phyloP scores from a whole-genome alignment of 2,329 filamentous ascomycete genomes.

The Neopestalotiopsis sp. region DNA sequence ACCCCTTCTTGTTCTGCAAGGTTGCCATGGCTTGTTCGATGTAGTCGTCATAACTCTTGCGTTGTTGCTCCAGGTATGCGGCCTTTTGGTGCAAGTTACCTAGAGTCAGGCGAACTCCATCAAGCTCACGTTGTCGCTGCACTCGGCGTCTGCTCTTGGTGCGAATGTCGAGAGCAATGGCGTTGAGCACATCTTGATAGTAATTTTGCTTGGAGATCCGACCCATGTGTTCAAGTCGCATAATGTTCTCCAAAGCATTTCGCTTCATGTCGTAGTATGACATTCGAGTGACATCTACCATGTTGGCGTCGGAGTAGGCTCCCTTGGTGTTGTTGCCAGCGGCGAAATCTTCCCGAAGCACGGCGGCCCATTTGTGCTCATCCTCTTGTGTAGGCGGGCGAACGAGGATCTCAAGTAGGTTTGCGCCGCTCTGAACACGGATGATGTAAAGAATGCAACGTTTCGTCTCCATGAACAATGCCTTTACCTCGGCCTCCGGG shows the following conservation, averaged over 20 bases:
- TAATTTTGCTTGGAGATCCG: conserved; percentile 89
- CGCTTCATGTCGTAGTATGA: conserved; percentile 92
- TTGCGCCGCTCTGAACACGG: conserved; percentile 87
- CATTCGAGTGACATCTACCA: conserved; percentile 89
- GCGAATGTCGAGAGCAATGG: conserved; percentile 94
- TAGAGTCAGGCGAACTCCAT: conserved; percentile 79
- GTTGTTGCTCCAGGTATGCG: conserved; percentile 89
- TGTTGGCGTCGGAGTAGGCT: conserved; percentile 88
- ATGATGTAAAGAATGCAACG: conserved; percentile 97
- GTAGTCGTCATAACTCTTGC: conserved; percentile 98
- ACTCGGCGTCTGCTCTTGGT: conserved; percentile 94
- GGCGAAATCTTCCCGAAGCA: conserved; percentile 83
- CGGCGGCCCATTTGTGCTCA: conserved; percentile 82
- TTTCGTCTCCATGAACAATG: conserved; percentile 98
- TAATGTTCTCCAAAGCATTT: conserved; percentile 90
- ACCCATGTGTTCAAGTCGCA: conserved; percentile 84
- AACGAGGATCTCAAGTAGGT: conserved; percentile 93
- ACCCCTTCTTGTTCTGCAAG: conserved; percentile 94
- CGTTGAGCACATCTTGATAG: conserved; percentile 98
- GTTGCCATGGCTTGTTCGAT: conserved; percentile 99
- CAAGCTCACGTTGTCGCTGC: conserved; percentile 88
- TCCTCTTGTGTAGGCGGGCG: conserved; percentile 88
- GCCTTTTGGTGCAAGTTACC: conserved; percentile 84
- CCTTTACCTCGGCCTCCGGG: conserved; percentile 89
- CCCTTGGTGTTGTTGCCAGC: conserved; percentile 73